Base-by-base conservation (phyloP, 176 grass and related monocot genomes). In the Phragmites australis region DNA sequence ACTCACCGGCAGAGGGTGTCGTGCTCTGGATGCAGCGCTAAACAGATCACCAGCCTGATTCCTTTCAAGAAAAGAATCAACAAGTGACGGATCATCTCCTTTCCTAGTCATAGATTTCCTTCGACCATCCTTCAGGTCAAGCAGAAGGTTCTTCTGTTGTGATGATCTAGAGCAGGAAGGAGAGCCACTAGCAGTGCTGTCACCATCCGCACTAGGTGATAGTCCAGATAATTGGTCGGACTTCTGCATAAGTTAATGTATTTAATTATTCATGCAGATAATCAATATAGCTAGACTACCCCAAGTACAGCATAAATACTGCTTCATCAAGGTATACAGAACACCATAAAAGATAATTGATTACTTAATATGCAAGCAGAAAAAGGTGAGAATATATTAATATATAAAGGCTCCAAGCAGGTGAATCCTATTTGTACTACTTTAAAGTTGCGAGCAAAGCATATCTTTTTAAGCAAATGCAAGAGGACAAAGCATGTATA, bases 31-130 rank as follows among this genome's bases (percentile, higher is more conserved):
- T n/a, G 95, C 74, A 64, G 78, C 92, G 89, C 81, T 94, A 82
- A 98, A 98, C 61, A 98, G 69, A 74, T 98, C 95, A 49, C 95
- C 95, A 46, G 95, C 92, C 83, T 98, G 95, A 72, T 85, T 97
- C 64, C 75, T 94, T 89, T 92, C 91, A 72, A 64, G 87, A 77
- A 94, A 90, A 70, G 89, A 92, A 72, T 90, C 85, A 29, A 68
- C 9, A 63, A 66, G 19, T 63, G 80, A 19, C 39, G 88, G 61
- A 52, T 92, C 85, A 72, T 94, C 94, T 40, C 76, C 85, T 87
- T 90, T 92, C 87, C 85, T 87, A 83, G 84, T 93, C 63, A 93
- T 84, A 78, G 95, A 98, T 89, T 90, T 98, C 65, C 95, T 90
- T 64, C 88, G 82, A 41, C 95, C 95, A 87, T 94, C 92, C 81